phyloP scores from a whole-genome alignment of 2,329 filamentous ascomycete genomes.

The Aphanoascus verrucosus region DNA sequence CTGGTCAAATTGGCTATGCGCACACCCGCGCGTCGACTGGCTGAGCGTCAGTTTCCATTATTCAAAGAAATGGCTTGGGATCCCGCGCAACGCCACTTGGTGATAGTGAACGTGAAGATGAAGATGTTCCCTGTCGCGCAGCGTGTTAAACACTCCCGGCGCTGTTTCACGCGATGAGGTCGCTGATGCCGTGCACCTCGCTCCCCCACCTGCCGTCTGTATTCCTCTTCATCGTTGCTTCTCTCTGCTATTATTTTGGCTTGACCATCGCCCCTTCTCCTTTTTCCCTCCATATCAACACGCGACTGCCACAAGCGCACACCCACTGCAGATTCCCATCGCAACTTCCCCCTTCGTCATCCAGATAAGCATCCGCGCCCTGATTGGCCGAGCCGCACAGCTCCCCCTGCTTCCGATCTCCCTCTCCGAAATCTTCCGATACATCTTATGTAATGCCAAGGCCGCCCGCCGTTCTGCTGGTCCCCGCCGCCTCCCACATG shows the following conservation, averaged over 20 bases:
- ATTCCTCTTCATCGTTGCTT: no score
- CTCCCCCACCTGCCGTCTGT: no score
- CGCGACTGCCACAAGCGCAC: background rate
- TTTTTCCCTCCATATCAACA: background rate
- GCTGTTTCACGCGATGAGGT: no score
- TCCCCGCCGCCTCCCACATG: background rate
- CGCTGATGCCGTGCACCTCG: no score
- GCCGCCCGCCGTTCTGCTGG: background rate
- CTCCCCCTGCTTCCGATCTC: constrained; percentile 7
- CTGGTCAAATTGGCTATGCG: background rate
- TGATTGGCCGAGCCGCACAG: constrained; percentile 5
- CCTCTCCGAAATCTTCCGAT: constrained; percentile 7
- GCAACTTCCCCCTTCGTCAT: background rate
- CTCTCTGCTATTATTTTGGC: no score
- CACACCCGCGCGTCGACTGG: no score
- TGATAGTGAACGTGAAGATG: background rate
- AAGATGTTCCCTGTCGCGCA: background rate
- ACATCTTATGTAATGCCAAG: constrained; percentile 12
- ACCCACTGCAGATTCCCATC: background rate
- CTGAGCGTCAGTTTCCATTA: background rate
- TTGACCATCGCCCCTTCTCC: no score
- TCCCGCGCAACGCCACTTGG: background rate
- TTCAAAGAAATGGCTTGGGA: background rate
- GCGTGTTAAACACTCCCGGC: no score
- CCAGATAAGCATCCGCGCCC: constrained; percentile 2